A percentile compares a stretch with the other conserved stretches of the same genome.
Conservation (phyloP, 352 stramenopile species). For the Pythium coloratum region DNA sequence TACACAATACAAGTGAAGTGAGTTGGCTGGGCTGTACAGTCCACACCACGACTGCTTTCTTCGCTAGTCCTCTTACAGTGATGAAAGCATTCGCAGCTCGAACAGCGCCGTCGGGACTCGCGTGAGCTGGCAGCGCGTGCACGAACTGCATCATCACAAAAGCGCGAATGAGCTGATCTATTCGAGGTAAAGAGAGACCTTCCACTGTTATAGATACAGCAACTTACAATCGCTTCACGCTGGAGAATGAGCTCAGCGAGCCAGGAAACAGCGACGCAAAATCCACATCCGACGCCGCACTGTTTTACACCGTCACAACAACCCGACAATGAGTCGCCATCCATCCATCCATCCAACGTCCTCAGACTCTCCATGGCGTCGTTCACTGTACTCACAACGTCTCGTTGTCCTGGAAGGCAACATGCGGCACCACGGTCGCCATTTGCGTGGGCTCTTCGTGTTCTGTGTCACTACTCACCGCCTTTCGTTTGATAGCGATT, state of each 20-base stretch:
- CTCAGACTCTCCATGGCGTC: too few relatives aligned
- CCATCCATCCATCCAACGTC: not conserved
- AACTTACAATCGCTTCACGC: slow-evolving; percentile 29
- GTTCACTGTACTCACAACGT: slow-evolving; percentile 20
- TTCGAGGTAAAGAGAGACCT: not conserved
- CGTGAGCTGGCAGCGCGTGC: slow-evolving; percentile 39
- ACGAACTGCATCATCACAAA: slow-evolving; percentile 28
- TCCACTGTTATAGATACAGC: slow-evolving; percentile 8
- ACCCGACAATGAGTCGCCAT: not conserved
- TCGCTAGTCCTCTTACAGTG: slow-evolving; percentile 29
- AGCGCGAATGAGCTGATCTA: not conserved
- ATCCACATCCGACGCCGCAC: slow-evolving; percentile 26
- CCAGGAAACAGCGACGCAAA: slow-evolving; percentile 25
- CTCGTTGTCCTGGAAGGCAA: slow-evolving; percentile 28
- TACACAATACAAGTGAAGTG: not conserved
- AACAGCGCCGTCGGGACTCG: slow-evolving; percentile 36
- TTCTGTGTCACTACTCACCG: not conserved
- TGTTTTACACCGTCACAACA: not conserved
- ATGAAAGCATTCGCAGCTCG: slow-evolving; percentile 26
- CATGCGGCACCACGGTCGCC: not conserved
- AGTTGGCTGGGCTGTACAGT: too few relatives aligned
- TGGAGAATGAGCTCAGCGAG: slow-evolving; percentile 10
- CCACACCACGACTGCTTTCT: not conserved
- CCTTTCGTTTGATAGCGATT: slow-evolving; percentile 5
- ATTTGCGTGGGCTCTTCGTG: not conserved